Conservation (phyloP, 768 basidiomycete species). For the Hortiboletus campestris region DNA sequence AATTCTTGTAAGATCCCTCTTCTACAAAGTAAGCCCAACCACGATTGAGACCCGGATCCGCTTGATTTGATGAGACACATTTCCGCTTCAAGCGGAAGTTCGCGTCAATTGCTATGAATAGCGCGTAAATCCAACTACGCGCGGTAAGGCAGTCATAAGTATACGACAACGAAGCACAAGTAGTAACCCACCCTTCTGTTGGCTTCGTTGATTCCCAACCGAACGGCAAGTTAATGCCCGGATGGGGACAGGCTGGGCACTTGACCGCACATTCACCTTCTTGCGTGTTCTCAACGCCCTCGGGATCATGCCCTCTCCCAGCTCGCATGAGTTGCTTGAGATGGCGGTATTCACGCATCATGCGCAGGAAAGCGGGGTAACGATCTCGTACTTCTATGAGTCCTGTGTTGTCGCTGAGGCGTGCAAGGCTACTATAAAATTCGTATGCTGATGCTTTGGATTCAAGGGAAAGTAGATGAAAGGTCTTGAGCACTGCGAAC, state of each 20-base stretch:
- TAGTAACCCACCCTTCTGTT: too few species aligned
- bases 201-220: too few species aligned
- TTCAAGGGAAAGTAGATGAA: background rate
- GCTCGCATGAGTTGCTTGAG: background rate
- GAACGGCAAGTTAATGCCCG: too few species aligned
- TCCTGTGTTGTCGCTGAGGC: background rate
- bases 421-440: background rate
- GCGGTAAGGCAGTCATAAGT: too few species aligned
- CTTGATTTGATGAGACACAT: slow-evolving; percentile 2
- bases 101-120: slow-evolving; percentile 29
- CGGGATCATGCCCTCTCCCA: background rate
- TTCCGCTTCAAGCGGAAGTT: slow-evolving; percentile 29
- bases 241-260: too few species aligned
- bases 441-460: background rate
- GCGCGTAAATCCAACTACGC: slow-evolving; percentile 12
- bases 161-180: too few species aligned
- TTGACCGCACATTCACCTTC: too few species aligned
- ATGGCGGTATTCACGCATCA: background rate
- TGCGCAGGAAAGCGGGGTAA: background rate
- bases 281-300: background rate
- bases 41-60: slow-evolving; percentile 20
- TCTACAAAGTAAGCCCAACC: slow-evolving; percentile 29
- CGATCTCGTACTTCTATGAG: background rate
- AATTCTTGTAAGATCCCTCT: slow-evolving; percentile 14
- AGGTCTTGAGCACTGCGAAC: background rate